Base-by-base conservation (phyloP, 2,329 filamentous ascomycete species). In the Paramyrothecium sp. region DNA sequence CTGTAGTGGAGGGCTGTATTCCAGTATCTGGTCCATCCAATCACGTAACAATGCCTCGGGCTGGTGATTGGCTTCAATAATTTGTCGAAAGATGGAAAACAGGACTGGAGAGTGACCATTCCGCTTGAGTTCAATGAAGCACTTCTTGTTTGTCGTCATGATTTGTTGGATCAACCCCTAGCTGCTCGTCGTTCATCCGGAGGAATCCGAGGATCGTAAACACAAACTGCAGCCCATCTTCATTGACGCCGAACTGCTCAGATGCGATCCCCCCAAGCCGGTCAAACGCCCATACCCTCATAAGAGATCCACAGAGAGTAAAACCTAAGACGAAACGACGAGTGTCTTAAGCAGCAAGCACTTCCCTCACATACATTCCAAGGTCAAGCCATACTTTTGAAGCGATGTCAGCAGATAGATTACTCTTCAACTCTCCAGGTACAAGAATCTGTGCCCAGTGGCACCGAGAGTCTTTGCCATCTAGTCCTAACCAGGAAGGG, bases 281-380 rank as follows among this genome's bases (percentile, higher is more conserved):
- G 62, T 82, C 73, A 67, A 81, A 81, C 56, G 65, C 67, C 77
- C 69, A 82, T 56, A 81, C 61, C 51, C 75, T 72, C 73, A 82
- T 78, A 16, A 75, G 60, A 57, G 72, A 71, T 59, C 76, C 70
- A 56, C 71, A 82, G 16, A 82, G 58, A 4, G 78, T 81, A 68
- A 83, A 82, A 55, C 75, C 77, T 16, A 81, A 63, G 55, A 78
- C 72, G 60, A 80, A 82, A 22, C 75, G 71, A 59, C 74, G 72
- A 34, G 65, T 75, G 50, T 74, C 69, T 62, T 80, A 69, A 19
- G 71, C 65, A 50, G 70, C 64, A 19, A 81, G 66, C 3, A 80
- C 73, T 61, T 81, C 75, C 56, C 73, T 74, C 0, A 68, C 73
- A 62, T 81, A 82, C 57, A 63, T 74, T 19, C 64, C 73, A 1